Evolutionary conservation across 2,329 filamentous ascomycete species (phyloP), one percentile per base, ranked within the genome.

Genomic region (Claviceps sorghi): DNA sequence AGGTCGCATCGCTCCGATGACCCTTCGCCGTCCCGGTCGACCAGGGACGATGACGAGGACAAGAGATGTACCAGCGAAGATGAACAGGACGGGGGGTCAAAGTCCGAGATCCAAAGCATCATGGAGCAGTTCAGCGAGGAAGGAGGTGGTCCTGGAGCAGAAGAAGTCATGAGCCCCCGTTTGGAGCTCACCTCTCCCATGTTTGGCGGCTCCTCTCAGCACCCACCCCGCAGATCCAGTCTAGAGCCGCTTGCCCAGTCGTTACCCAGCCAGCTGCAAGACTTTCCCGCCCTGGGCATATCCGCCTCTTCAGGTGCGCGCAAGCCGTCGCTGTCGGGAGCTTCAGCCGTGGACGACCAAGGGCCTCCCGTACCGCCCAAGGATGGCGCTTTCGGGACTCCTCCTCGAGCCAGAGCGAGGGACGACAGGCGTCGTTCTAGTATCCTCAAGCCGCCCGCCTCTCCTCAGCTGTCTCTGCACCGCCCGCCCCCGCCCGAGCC

Each of bases 41-140:
- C 64, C 32, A 75, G 79, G 59, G 71, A 70, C 32, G 75, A 78
- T 56, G 80, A 84, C 50, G 79, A 82, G 49, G 79, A 82, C 49
- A 78, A 73, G 58, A 69, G 69, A 54, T 75, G 75, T 51, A 58
- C 72, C 38, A 82, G 75, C 59, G 81, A 83, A 61, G 80, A 82
- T 61, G 77, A 80, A 52, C 77, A 79, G 22, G 82, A 89, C 48
- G 78, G 79, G 49, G 81, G 80, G 50, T 88, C 86, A 1, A 80
- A 81, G 54, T 83, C 84, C 6, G 93, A 98, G 70, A 96, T 98
- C 55, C 88, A 96, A 68, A 95, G 79, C 64, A 97, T 98, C 65
- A 97, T 98, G 88, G 88, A 88, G 56, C 93, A 97, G 68, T 97
- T 97, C 60, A 83, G 85, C 59, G 82, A 87, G 62, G 80, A 80